Base-by-base conservation (phyloP, 2,329 filamentous ascomycete genomes). In the Colletotrichum tropicicola region DNA sequence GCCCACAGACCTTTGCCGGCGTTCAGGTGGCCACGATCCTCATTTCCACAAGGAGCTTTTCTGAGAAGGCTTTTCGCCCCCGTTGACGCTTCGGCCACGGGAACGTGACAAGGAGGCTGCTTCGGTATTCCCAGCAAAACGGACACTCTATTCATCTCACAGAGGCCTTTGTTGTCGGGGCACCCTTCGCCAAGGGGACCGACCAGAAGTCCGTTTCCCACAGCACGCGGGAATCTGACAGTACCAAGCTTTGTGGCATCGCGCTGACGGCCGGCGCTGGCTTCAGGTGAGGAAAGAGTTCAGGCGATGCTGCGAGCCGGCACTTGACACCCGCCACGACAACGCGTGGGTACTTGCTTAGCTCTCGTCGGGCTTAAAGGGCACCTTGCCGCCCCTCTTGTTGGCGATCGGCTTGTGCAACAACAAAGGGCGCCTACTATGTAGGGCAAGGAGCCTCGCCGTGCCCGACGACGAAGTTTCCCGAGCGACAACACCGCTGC, bases 231-330 rank as follows among this genome's bases (percentile, higher is more conserved):
- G 21, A 6, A 23, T 48, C 10, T 44, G 28, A 35, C 8, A n/a
- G 44, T 64, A 66, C 63, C 59, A 66, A 66, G 63, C 59, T 64
- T 66, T 64, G 59, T 64, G 63, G 59, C 63, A 58, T 39, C 25
- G 7, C 19, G 39, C 17, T 15, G 49, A n/a, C 15, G 35, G 39
- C 28, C 21, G 17, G 8, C 9, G 39, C 30, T 28, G 43, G 32
- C 39, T 47, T 60, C 28, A 45, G 39, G n/a, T 19, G 13, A 15
- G 13, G 32, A 6, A 12, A 35, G 6, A 17, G 6, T 23, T 39
- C 13, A 43, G 37, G 8, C 45, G 55, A 21, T 39, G 21, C 10
- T 7, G 5, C 8, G 15, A 9, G n/a, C 5, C 13, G 4, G n/a
- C 13, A 32, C 27, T 12, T 47, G 41, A 37, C 15, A 55, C 19